phyloP scores from a whole-genome alignment of 768 basidiomycete genomes.

The Leucosporidium creatinivorum region DNA sequence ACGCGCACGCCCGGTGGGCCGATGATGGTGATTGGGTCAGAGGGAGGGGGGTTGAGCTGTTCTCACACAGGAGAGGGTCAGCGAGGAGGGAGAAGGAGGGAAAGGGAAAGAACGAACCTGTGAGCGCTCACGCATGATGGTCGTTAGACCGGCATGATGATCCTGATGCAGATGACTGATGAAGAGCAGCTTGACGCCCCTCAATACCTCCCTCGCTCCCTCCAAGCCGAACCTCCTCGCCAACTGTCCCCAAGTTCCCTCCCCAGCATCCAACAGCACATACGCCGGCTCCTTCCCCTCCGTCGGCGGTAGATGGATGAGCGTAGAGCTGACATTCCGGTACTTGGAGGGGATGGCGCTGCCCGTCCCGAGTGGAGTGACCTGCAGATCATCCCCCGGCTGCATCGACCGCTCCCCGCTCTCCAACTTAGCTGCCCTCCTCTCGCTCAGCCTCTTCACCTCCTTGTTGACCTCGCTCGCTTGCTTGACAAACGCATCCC shows the following conservation, averaged over 20 bases:
- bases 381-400: slow-evolving; percentile 50
- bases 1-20: slow-evolving; percentile 52
- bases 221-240: slow-evolving; percentile 63
- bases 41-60: slow-evolving; percentile 59
- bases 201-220: slow-evolving; percentile 46
- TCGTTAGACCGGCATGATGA: slow-evolving; percentile 76
- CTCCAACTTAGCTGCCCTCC: not conserved
- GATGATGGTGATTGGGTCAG: slow-evolving; percentile 64
- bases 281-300: slow-evolving; percentile 43
- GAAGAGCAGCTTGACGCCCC: slow-evolving; percentile 70
- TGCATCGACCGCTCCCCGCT: not conserved
- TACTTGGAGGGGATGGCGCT: slow-evolving; percentile 78
- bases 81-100: not conserved
- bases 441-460: not conserved
- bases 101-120: slow-evolving; percentile 47
- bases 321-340: slow-evolving; percentile 69
- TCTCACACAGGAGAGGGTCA: not conserved
- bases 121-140: slow-evolving; percentile 63
- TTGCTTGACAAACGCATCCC: slow-evolving; percentile 29
- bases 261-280: slow-evolving; percentile 81
- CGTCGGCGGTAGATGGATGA: slow-evolving; percentile 62
- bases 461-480: slow-evolving; percentile 39
- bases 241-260: slow-evolving; percentile 88
- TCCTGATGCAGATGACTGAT: slow-evolving; percentile 88
- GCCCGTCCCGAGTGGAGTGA: slow-evolving; percentile 79